Evolutionary conservation across 805 yeast species (phyloP).

Genomic region (Lipomyces mesembrius): DNA sequence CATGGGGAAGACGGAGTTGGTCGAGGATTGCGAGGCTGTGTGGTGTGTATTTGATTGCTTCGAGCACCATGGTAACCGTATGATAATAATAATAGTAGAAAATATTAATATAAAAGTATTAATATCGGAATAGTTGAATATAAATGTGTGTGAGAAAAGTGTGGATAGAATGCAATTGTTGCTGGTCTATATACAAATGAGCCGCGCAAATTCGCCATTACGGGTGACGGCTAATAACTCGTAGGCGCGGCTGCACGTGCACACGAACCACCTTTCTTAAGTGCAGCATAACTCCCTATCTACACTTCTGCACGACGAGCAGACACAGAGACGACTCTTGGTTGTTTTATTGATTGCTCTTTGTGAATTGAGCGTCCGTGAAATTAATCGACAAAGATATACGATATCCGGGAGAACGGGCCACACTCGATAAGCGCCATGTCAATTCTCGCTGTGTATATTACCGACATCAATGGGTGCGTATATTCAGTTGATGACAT

Average conservation of each 20-base stretch:
- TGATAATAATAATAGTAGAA: background rate
- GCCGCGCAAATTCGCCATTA: background rate
- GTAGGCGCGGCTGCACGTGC: too few species aligned
- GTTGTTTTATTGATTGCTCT: background rate
- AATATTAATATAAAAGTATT: background rate
- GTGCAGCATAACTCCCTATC: background rate
- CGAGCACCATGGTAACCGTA: slow-evolving; percentile 26
- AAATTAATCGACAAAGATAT: background rate
- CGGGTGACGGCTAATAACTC: background rate
- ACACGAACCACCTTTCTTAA: too few species aligned
- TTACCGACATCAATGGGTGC: slow-evolving; percentile 51
- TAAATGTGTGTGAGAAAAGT: background rate
- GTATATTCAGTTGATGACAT: slow-evolving; percentile 24
- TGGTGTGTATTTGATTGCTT: slow-evolving; percentile 34
- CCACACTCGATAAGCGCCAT: slow-evolving; percentile 8
- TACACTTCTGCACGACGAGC: background rate
- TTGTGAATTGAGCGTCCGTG: background rate
- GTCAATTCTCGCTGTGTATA: slow-evolving; percentile 49
- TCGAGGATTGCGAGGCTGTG: slow-evolving; percentile 67
- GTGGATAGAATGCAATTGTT: background rate
- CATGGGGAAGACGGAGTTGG: slow-evolving; percentile 81
- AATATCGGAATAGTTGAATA: background rate
- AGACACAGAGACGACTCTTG: background rate
- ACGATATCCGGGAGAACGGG: background rate
- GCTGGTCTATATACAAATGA: background rate